Evolutionary conservation across 2,329 filamentous ascomycete species (phyloP).

Genomic region (Cercospora sesami): DNA sequence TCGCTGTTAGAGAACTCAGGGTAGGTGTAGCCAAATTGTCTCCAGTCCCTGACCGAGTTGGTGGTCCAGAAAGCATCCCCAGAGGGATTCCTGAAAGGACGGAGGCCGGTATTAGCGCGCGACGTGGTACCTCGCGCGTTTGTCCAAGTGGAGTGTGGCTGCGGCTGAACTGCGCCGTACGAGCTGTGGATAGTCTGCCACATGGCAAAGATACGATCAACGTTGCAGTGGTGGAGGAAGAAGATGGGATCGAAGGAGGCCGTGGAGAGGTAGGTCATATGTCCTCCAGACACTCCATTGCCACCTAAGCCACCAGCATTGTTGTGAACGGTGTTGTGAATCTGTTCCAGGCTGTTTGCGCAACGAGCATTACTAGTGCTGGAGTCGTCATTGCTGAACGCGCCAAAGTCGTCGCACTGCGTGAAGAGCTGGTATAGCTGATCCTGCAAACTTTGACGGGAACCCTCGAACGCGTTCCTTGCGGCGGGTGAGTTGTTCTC

Average conservation of each 20-base stretch:
- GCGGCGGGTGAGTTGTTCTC: constrained; percentile 20
- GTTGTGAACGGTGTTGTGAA: constrained; percentile 35
- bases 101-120: constrained; percentile 34
- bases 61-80: constrained; percentile 67
- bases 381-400: constrained; percentile 32
- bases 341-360: constrained; percentile 31
- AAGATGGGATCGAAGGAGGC: constrained; percentile 39
- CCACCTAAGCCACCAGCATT: constrained; percentile 28
- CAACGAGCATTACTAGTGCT: constrained; percentile 26
- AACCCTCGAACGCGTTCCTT: constrained; percentile 24
- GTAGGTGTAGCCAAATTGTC: constrained; percentile 72
- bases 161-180: constrained; percentile 31
- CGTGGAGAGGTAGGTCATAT: constrained; percentile 38
- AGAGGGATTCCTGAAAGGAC: constrained; percentile 63
- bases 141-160: constrained; percentile 36
- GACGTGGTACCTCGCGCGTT: constrained; percentile 26
- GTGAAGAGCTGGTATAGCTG: constrained; percentile 34
- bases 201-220: constrained; percentile 39
- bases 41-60: constrained; percentile 56
- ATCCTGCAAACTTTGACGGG: constrained; percentile 28
- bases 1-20: constrained; percentile 59
- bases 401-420: constrained; percentile 28
- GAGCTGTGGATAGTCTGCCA: constrained; percentile 36
- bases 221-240: constrained; percentile 41
- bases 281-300: constrained; percentile 25